Evolutionary conservation across 2,329 filamentous ascomycete genomes (phyloP), one percentile per base, ranked within the genome.

Genomic region (Fusarium albidum): DNA sequence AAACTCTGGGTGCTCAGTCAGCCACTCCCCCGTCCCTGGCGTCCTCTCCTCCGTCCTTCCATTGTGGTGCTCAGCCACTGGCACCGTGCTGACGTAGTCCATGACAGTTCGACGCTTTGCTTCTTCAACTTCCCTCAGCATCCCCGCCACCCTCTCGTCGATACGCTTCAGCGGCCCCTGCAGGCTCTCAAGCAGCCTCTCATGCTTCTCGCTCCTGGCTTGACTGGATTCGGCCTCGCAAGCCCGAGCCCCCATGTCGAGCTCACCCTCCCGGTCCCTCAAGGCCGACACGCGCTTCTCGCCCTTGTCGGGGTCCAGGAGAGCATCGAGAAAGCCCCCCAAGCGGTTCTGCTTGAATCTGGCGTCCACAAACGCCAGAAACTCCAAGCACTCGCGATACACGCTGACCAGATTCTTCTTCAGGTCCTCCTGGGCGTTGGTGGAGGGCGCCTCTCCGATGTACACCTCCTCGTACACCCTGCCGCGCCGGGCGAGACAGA

Each of bases 381-480:
- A 15, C 34, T 51, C 34, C 11, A 51, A 26, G 8, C 17, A 38
- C 6, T 26, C 21, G 6, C 25, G 28, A 14, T 51, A 46, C 7
- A 27, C 14, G 13, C 32, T 43, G 5, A 51, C 34, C 9, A 51
- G 34, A 6, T 5, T 14, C 8, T 34, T 13, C n/a, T 35, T 31
- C 21, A 51, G 18, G 21, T 43, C 32, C 11, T 51, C 34, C 14
- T 43, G 14, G 8, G 10, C 27, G 3, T 9, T 13, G 9, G 15
- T 15, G 11, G 12, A 9, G 9, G 39, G 15, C 9, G 12, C 25
- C 7, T 38, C 14, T 15, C 18, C n/a, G 25, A 43, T 13, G 10
- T 49, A 49, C 8, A 49, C 21, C 9, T 31, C 47, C 28, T 49
- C 46, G 33, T 49, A 49, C 6, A 32, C 31, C 21, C 27, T 40